phyloP scores from a whole-genome alignment of 2,329 filamentous ascomycete species.

The Didymella pomorum region DNA sequence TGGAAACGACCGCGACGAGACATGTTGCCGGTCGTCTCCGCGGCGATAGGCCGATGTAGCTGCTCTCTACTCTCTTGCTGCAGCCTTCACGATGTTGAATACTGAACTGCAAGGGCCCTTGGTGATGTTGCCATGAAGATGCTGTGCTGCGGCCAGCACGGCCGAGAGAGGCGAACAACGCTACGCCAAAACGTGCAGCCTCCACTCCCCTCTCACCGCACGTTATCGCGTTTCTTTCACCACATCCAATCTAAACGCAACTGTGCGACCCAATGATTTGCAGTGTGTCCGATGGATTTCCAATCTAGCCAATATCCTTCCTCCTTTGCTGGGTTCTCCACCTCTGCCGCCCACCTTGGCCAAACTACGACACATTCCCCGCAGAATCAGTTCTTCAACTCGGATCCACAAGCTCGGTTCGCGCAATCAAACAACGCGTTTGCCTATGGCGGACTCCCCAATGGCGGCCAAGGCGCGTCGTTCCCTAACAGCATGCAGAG shows the following conservation, averaged over 20 bases:
- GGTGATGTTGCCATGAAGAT: conserved; percentile 13
- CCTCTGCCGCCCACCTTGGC: conserved; percentile 39
- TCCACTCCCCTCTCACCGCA: conserved; percentile 44
- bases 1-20: conserved; percentile 24
- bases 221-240: conserved; percentile 40
- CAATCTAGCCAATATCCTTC: conserved; percentile 42
- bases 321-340: conserved; percentile 43
- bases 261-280: conserved; percentile 52
- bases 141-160: conserved; percentile 15
- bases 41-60: conserved; percentile 8
- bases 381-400: conserved; percentile 42
- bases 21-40: conserved; percentile 20
- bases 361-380: conserved; percentile 38
- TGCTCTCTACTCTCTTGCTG: conserved; percentile 5
- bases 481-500: conserved; percentile 38
- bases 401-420: conserved; percentile 47
- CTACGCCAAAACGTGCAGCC: conserved; percentile 18
- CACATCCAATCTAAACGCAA: conserved; percentile 50
- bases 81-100: conserved; percentile 2
- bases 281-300: conserved; percentile 49
- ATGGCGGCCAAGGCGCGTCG: conserved; percentile 44
- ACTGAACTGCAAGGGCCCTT: conserved; percentile 2
- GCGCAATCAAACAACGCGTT: conserved; percentile 44
- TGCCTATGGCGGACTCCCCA: conserved; percentile 40
- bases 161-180: conserved; percentile 11